Conservation (phyloP, 768 basidiomycete species). For the Boletus vermiculosoides region DNA sequence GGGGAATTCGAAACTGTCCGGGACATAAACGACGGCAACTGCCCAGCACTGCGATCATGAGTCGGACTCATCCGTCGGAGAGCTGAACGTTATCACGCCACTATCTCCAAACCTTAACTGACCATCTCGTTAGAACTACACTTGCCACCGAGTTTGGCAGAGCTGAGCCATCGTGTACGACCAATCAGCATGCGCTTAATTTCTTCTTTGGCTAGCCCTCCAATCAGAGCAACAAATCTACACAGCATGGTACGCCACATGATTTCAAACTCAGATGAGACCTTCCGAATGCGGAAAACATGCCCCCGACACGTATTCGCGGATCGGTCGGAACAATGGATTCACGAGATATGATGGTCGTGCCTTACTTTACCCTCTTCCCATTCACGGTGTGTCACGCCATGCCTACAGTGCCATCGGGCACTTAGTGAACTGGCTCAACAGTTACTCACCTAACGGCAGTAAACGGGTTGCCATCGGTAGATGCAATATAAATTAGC, state of each 20-base stretch:
- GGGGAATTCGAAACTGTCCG: background rate
- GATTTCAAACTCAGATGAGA: background rate
- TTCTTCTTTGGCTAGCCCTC: background rate
- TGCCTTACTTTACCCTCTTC: background rate
- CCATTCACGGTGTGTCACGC: conserved; percentile 1
- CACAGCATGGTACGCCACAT: background rate
- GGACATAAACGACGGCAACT: background rate
- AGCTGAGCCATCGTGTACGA: background rate
- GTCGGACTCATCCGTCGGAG: background rate
- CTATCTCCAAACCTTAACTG: background rate
- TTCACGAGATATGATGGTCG: background rate
- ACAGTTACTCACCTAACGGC: conserved; percentile 18
- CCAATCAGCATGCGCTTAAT: background rate
- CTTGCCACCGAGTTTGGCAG: background rate
- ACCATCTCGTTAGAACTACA: background rate
- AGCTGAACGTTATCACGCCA: background rate
- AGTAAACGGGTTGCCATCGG: conserved; percentile 9
- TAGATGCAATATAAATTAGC: conserved; percentile 24
- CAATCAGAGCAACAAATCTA: too few species aligned
- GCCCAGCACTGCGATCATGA: background rate
- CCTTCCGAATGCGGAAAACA: background rate
- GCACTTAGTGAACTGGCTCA: background rate
- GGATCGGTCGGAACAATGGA: background rate
- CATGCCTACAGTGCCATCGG: background rate
- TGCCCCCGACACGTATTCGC: too few species aligned